A percentile compares a stretch with the other conserved stretches of the same genome.
These are phyloP conservation scores for Cercospora sp. DNA, from an alignment of 2,329 filamentous ascomycete species.

Conservation along the genomic window DNA sequence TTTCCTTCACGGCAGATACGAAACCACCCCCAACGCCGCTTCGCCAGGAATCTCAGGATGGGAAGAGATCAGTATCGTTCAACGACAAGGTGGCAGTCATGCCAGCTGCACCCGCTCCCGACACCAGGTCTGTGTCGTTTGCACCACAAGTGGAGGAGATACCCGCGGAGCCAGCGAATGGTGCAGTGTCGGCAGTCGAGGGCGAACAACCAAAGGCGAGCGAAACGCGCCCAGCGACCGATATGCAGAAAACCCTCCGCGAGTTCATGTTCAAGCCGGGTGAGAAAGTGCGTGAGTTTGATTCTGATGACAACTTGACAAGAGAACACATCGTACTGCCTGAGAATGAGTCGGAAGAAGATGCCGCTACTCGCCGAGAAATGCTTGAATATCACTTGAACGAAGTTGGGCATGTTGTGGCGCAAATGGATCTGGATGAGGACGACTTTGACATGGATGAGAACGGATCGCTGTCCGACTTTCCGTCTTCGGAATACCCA, in stretches of 20 bases:
- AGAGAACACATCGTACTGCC: constrained; percentile 60
- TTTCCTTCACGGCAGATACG: constrained; percentile 64
- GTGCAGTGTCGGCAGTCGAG: background rate
- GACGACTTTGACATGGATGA: constrained; percentile 57
- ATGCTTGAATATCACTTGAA: constrained; percentile 89
- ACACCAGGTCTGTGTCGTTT: constrained; percentile 37
- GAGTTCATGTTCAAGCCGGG: constrained; percentile 37
- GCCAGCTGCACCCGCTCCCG: constrained; percentile 38
- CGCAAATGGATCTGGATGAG: constrained; percentile 79
- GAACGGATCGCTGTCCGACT: constrained; percentile 29
- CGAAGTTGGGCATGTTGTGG: constrained; percentile 88
- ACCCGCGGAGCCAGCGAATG: constrained; percentile 24
- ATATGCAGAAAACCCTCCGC: constrained; percentile 33
- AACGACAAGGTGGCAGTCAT: constrained; percentile 40
- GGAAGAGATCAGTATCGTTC: constrained; percentile 39
- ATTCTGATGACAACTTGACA: constrained; percentile 45
- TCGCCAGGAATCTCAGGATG: constrained; percentile 36
- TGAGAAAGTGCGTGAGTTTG: constrained; percentile 47
- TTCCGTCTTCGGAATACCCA: constrained; percentile 34
- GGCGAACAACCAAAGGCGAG: background rate
- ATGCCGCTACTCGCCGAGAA: constrained; percentile 75
- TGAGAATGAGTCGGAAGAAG: constrained; percentile 74
- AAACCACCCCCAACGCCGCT: constrained; percentile 48
- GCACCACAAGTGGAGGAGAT: constrained; percentile 38
- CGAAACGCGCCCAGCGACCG: constrained; percentile 3